Evolutionary conservation across 148 eudicot genomes (phyloP), one percentile per base, ranked within the genome.

Genomic region (Persicaria tinctoria): DNA sequence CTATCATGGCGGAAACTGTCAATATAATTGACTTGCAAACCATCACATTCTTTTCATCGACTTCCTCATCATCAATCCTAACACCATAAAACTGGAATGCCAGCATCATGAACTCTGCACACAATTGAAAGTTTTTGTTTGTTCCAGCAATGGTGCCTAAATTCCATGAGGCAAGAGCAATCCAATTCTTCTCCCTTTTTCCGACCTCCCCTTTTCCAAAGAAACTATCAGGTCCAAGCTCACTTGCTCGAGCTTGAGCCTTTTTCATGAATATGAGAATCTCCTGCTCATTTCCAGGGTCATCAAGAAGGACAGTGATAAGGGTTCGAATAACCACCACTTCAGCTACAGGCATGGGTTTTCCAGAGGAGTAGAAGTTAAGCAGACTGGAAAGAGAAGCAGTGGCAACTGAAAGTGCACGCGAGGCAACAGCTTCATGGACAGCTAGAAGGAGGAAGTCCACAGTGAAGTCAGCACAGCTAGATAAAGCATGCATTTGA

Each of bases 141-240:
- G 59, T 78, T 63, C 94, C 97, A 70, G 82, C 80, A 80, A 73
- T 83, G 45, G 86, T 81, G 68, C 97, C 99, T 45, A 85, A 41
- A 76, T 95, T 95, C 94, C 96, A 95, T 47, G 90, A 81, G 68
- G 85, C 85, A 50, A 80, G 79, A 16, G 97, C 90, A 75, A 95
- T 78, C 99, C 99, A 95, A 44, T 86, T 90, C 62, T 81, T 78
- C 70, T 95, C 99, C 74, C 97, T 84, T 78, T 79, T 89, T 51
- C 99, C 99, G 56, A 87, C 89, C 85, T 95, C 99, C 77, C 85
- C 93, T 85, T 89, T 92, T 75, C 99, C 99, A 74, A 95, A 86
- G 82, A 92, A 92, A 74, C 73, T 62, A 45, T 83, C 94, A 75
- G 92, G 78, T 38, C 97, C 97, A 41, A 92, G 81, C 80, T 90